Conservation (phyloP, 1,284 basidiomycete species). For the Xerocomus amazonicus region DNA sequence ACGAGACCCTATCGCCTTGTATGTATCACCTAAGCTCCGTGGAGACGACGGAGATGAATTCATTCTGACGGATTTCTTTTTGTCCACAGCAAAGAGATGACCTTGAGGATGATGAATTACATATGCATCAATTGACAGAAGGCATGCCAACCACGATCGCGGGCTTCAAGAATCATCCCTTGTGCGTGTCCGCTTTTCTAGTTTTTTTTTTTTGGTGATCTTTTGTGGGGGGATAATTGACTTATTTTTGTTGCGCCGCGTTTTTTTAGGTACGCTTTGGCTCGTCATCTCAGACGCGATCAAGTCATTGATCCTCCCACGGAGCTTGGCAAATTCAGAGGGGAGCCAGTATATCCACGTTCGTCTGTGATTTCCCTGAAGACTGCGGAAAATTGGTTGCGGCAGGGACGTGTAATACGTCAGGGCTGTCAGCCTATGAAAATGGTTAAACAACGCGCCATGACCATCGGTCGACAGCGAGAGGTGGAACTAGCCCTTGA, state of each 20-base stretch:
- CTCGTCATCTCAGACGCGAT: conserved; percentile 84
- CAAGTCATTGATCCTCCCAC: conserved; percentile 85
- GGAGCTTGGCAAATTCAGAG: conserved; percentile 89
- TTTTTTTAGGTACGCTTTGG: conserved; percentile 73
- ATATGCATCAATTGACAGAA: conserved; percentile 75
- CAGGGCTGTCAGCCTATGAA: conserved; percentile 85
- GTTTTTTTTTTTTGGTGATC: conserved; percentile 6
- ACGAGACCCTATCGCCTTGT: conserved; percentile 79
- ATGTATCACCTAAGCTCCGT: conserved; percentile 30
- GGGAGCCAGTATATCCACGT: conserved; percentile 90
- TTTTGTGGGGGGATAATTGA: conserved; percentile 5
- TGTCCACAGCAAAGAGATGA: conserved; percentile 80
- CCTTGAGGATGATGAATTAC: conserved; percentile 90
- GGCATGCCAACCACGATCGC: conserved; percentile 92
- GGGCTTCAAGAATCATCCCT: conserved; percentile 95
- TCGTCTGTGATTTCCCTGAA: conserved; percentile 81
- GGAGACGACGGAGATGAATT: conserved; percentile 26
- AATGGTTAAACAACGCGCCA: conserved; percentile 82
- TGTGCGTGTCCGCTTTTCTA: conserved; percentile 47
- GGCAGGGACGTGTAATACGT: conserved; percentile 74
- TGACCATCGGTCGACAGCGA: conserved; percentile 79
- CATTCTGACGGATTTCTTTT: conserved; percentile 15
- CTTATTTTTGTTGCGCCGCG: background rate
- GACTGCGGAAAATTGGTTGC: conserved; percentile 94
- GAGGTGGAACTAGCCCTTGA: conserved; percentile 75